Evolutionary conservation across 73 alveolate genomes (phyloP), one percentile per base, ranked within the genome.

Genomic region (Halteria grandinella): DNA sequence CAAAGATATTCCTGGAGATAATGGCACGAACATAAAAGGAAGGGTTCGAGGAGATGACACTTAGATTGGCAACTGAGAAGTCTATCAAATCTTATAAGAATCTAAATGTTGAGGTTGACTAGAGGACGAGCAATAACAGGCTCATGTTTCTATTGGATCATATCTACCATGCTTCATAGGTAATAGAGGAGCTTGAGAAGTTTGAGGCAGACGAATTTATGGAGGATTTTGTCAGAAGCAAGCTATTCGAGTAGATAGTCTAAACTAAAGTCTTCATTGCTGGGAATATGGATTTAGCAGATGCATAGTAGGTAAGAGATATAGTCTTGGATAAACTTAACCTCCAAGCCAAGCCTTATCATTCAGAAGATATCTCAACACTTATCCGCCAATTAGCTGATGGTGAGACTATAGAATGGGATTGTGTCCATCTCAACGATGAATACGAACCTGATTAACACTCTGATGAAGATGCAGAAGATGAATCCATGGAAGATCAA

Each of bases 91-190:
- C 60, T 39, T 64, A 17, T 34, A 64, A 45, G 34, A 64, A 64
- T 34, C 45, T 64, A 18, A 64, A 64, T 28, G 57, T 64, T 0
- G 79, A 64, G 49, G 63, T 64, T 12, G 79, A 64, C 33, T 29
- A 64, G 47, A 39, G 28, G 52, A 64, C 79, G n/a, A 20, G 53
- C n/a, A 64, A 64, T 20, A 64, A 64, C 21, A 39, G 79, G 49
- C 28, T 64, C 28, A 44, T 64, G 6, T 64, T 23, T 20, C 21
- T 64, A 21, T 17, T 64, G n/a, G 25, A 64, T 4, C 64, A 44
- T 29, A 12, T 43, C 25, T 64, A 64, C 34, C 79, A 64, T 64
- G 79, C 79, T 27, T 20, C 40, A 7, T 23, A 7, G 27, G 44
- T 64, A 4, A 20, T 44, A 0, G 7, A 64, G 27, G 79, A 64